A percentile compares a stretch with the other conserved stretches of the same genome.
phyloP scores from a whole-genome alignment of 441 rosid genomes.

The Gossypium davidsonii region DNA sequence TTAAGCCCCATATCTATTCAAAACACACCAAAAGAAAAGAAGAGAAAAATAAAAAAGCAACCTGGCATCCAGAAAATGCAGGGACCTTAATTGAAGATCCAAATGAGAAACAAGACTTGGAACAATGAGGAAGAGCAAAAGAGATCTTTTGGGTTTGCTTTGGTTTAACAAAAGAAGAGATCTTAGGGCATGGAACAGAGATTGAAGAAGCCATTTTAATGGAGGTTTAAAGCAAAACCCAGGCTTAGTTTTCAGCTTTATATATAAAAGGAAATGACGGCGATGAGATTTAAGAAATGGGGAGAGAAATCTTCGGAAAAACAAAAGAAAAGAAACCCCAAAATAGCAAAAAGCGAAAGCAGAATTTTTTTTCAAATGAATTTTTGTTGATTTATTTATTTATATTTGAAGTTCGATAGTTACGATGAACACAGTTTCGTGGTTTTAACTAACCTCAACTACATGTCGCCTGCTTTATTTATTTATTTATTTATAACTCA shows the following conservation, averaged over 20 bases:
- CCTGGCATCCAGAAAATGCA: slow-evolving; percentile 42
- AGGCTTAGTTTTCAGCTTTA: background rate
- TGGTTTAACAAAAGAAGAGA: slow-evolving; percentile 21
- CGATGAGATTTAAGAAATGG: slow-evolving; percentile 33
- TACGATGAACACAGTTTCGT: slow-evolving; percentile 11
- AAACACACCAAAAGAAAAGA: background rate
- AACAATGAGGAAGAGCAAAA: slow-evolving; percentile 1
- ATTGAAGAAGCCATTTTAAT: slow-evolving; percentile 55
- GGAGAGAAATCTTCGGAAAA: slow-evolving; percentile 16
- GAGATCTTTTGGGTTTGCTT: background rate
- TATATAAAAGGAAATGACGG: slow-evolving; percentile 3
- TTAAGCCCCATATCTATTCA: background rate
- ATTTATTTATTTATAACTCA: background rate
- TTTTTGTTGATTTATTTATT: background rate
- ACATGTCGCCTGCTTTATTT: background rate
- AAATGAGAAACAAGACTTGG: slow-evolving; percentile 17
- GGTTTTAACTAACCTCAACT: slow-evolving; percentile 23
- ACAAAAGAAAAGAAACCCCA: background rate
- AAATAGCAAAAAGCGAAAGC: background rate
- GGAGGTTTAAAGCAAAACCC: slow-evolving; percentile 3
- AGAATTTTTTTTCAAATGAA: background rate
- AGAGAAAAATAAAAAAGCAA: slow-evolving; percentile 17
- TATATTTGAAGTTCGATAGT: slow-evolving; percentile 15
- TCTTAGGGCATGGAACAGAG: slow-evolving; percentile 57
- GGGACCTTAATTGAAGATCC: slow-evolving; percentile 11